phyloP scores from a whole-genome alignment of 495 filamentous ascomycete genomes.

The Penicillium salamii region DNA sequence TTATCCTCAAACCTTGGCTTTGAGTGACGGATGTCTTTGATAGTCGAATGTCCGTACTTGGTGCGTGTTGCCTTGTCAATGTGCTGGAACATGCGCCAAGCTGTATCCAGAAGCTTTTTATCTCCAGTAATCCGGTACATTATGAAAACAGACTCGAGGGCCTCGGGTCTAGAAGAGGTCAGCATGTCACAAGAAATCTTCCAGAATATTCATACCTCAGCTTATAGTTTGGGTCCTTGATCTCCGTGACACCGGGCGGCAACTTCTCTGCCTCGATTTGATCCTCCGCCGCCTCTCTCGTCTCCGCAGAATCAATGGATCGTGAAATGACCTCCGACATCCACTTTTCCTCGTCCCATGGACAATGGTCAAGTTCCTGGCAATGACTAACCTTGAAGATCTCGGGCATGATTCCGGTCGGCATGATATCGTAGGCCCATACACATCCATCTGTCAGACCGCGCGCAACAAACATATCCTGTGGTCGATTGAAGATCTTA shows the following conservation, averaged over 20 bases:
- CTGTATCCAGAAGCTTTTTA: conserved; percentile 59
- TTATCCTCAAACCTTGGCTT: conserved; percentile 37
- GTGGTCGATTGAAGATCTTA: conserved; percentile 53
- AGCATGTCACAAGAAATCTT: not conserved
- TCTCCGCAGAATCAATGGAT: conserved; percentile 17
- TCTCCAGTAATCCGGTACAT: conserved; percentile 75
- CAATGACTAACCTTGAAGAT: conserved; percentile 53
- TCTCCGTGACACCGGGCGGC: conserved; percentile 55
- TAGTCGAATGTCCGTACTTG: conserved; percentile 55
- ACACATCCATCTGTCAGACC: conserved; percentile 58
- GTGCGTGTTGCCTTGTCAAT: conserved; percentile 61
- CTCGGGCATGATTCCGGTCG: conserved; percentile 62
- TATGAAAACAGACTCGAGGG: conserved; percentile 71
- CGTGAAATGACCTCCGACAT: conserved; percentile 32
- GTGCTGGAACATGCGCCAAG: conserved; percentile 74
- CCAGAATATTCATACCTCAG: conserved; percentile 48
- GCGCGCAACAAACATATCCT: conserved; percentile 53
- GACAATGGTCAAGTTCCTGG: conserved; percentile 39
- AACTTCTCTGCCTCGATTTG: conserved; percentile 47
- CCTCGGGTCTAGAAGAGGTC: conserved; percentile 51
- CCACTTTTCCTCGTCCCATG: conserved; percentile 56
- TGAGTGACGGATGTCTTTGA: conserved; percentile 51
- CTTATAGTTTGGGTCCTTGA: conserved; percentile 62
- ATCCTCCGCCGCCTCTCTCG: conserved; percentile 34
- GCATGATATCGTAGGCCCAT: conserved; percentile 57